Base-by-base conservation (phyloP, 106 monocot genomes). In the Acorus calamus region DNA sequence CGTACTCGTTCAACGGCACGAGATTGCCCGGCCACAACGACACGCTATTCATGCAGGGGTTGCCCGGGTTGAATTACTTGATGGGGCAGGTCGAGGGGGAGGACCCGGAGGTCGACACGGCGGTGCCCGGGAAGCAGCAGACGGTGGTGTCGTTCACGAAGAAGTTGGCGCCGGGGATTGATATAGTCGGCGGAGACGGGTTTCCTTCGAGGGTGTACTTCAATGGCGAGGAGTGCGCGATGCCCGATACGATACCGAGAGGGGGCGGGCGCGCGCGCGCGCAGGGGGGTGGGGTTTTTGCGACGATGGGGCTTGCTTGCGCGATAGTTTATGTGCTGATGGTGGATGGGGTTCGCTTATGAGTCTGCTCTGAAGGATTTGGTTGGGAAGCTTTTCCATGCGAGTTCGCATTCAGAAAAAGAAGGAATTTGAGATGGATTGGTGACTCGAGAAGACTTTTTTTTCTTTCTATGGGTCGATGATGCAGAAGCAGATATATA, bases 221-320 rank as follows among this genome's bases (percentile, higher is more conserved):
- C 63, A 92, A 98, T 11, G 96, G 96, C 2, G 96, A 88, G 67
- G 96, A 98, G 55, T 98, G 96, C 51, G 61, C 91, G 0, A 68
- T 98, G 2, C 96, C 96, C 2, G 78, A 78, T 7, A 65, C 28
- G 13, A 71, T 83, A 42, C 86, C 86, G 4, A 55, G 44, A 2
- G 56, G 56, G 4, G 51, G 11, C 48, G 78, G 69, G n/a, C 7
- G 28, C 0, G 28, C 28, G 28, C 28, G 28, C 28, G 28, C 28
- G 28, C 28, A 28, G 28, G 28, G 28, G 28, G 1, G 28, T 28
- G 28, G 28, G 28, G 28, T 28, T 28, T 28, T 28, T 28, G 28
- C 28, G 0, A 28, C 28, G 28, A 28, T 28, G 28, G 28, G 0
- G 28, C 28, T 28, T 1, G 28, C 28, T 28, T 28, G 28, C 28